Percentiles rank a stretch among this genome's conserved stretches.
Conservation (phyloP, 768 basidiomycete species). For the Botryobasidium botryosum region DNA sequence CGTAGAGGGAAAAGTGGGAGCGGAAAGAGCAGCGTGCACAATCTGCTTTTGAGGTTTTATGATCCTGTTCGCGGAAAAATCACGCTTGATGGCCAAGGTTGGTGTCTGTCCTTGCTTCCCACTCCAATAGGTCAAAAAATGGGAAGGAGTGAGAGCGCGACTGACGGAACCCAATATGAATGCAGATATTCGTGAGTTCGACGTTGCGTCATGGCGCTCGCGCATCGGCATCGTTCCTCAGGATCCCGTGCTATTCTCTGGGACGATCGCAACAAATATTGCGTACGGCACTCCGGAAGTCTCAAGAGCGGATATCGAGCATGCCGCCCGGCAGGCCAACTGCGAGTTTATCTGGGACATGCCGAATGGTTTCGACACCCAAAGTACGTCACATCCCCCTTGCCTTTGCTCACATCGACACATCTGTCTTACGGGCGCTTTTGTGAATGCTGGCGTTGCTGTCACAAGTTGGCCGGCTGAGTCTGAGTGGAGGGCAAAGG, state of each 20-base stretch:
- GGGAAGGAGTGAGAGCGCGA: not conserved
- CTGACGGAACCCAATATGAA: not conserved
- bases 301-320: conserved; percentile 69
- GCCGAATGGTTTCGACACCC: conserved; percentile 86
- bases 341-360: conserved; percentile 94
- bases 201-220: conserved; percentile 68
- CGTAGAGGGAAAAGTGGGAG: conserved; percentile 77
- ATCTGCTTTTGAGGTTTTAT: conserved; percentile 74
- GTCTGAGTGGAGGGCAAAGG: conserved; percentile 62
- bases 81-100: conserved; percentile 75
- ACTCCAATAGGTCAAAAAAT: no score
- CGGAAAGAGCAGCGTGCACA: conserved; percentile 86
- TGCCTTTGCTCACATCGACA: not conserved
- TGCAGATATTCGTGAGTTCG: conserved; percentile 74
- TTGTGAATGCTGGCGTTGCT: conserved; percentile 1
- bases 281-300: conserved; percentile 66
- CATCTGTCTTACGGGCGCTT: not conserved
- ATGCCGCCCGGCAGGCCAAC: conserved; percentile 79
- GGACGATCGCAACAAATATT: conserved; percentile 90
- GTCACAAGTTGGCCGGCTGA: conserved; percentile 55
- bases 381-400: conserved; percentile 36
- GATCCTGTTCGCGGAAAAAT: conserved; percentile 72
- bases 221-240: conserved; percentile 92
- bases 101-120: conserved; percentile 10
- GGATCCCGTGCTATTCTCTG: conserved; percentile 28